phyloP scores from a whole-genome alignment of 805 yeast genomes.

The Komagataella populi region DNA sequence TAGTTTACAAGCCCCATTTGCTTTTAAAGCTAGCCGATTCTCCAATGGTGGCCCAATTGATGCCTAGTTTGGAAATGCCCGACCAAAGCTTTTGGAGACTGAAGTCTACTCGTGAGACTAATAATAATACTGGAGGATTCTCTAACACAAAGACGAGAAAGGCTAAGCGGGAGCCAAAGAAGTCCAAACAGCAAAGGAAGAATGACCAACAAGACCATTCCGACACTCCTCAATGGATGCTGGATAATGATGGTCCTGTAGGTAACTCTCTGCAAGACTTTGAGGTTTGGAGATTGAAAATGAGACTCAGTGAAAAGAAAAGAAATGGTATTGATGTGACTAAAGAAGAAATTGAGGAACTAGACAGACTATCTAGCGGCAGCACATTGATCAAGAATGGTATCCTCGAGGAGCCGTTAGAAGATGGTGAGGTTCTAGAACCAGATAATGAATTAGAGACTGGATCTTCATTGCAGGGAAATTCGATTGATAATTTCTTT shows the following conservation, averaged over 20 bases:
- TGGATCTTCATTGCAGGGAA: background rate
- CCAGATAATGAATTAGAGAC: background rate
- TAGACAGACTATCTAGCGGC: background rate
- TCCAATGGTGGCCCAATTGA: background rate
- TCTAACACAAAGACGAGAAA: slow-evolving; percentile 2
- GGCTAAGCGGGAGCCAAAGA: slow-evolving; percentile 3
- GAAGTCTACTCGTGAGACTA: slow-evolving; percentile 1
- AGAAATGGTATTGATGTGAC: slow-evolving; percentile 27
- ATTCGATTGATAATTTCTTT: background rate
- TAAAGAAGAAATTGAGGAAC: slow-evolving; percentile 8
- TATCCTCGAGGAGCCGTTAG: background rate
- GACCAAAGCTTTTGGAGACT: slow-evolving; percentile 4
- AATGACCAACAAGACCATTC: slow-evolving; percentile 6
- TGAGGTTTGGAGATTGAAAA: slow-evolving; percentile 42
- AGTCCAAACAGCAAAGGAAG: slow-evolving; percentile 4
- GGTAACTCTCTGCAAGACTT: slow-evolving; percentile 45
- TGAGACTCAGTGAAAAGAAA: slow-evolving; percentile 35
- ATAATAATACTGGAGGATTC: slow-evolving; percentile 4
- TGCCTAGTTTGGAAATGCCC: slow-evolving; percentile 5
- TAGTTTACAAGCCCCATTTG: background rate
- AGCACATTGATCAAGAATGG: background rate
- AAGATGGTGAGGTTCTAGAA: background rate
- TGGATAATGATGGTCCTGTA: slow-evolving; percentile 18
- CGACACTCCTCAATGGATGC: slow-evolving; percentile 22
- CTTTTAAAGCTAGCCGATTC: background rate